phyloP scores from a whole-genome alignment of 139 green algal species.

The Chlamydomonas sphaeroides region DNA sequence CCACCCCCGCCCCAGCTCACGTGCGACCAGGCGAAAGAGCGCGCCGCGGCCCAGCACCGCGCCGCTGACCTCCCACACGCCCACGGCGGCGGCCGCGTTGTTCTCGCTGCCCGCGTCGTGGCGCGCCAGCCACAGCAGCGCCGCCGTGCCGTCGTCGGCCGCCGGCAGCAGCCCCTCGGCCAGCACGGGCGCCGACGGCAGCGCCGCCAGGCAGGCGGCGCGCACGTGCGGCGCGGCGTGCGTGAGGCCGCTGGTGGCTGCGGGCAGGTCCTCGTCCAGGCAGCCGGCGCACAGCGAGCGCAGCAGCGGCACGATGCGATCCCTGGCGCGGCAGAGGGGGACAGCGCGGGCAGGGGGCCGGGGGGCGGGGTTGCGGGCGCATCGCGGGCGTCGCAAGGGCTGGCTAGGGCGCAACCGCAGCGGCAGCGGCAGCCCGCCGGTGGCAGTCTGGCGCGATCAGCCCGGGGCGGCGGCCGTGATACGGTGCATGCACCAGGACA shows the following conservation, averaged over 20 bases:
- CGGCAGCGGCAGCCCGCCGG: too few species aligned
- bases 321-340: slow-evolving; percentile 52
- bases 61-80: slow-evolving; percentile 63
- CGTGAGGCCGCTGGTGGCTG: slow-evolving; percentile 66
- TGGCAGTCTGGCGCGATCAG: too few species aligned
- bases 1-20: background rate
- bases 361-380: background rate
- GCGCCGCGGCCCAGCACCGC: background rate
- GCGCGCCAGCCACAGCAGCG: slow-evolving; percentile 69
- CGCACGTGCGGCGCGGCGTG: slow-evolving; percentile 62
- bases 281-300: slow-evolving; percentile 67
- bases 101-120: slow-evolving; percentile 62
- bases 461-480: too few species aligned
- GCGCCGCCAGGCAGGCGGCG: slow-evolving; percentile 67
- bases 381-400: too few species aligned
- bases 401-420: too few species aligned
- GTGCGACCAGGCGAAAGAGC: background rate
- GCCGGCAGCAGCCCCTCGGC: slow-evolving; percentile 43
- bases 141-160: slow-evolving; percentile 31
- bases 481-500: too few species aligned
- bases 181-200: slow-evolving; percentile 65
- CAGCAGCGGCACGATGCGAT: slow-evolving; percentile 76
- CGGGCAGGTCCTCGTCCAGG: slow-evolving; percentile 58
- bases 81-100: slow-evolving; percentile 65
- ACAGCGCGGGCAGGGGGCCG: background rate